These are phyloP conservation scores for Nemania sp. DNA, from an alignment of 2,329 filamentous ascomycete species.

Conservation along the genomic window DNA sequence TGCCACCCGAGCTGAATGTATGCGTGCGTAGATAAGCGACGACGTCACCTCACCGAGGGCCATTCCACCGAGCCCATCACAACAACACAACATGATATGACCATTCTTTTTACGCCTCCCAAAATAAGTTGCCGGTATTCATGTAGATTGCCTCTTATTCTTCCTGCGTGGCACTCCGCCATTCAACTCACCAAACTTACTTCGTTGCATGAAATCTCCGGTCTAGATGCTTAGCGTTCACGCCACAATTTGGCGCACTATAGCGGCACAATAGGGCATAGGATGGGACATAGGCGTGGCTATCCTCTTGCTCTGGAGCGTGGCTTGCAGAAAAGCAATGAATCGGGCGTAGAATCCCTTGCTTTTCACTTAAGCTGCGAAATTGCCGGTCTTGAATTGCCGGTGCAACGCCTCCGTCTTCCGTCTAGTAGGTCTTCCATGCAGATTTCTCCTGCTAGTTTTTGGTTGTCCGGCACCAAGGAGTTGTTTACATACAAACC, in stretches of 20 bases:
- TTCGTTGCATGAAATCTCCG: constrained; percentile 30
- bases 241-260: constrained; percentile 25
- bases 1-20: neutral
- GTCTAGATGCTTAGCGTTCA: neutral
- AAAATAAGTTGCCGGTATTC: neutral
- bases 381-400: neutral
- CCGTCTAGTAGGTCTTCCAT: constrained; percentile 2
- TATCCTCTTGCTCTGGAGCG: neutral
- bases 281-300: too few relatives aligned
- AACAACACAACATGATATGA: neutral
- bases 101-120: constrained; percentile 7
- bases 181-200: neutral
- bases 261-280: constrained; percentile 13
- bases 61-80: constrained; percentile 4
- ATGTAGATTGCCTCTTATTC: neutral
- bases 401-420: neutral
- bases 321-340: constrained; percentile 33
- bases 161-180: neutral
- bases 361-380: neutral
- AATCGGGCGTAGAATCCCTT: constrained; percentile 20
- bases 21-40: neutral
- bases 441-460: constrained; percentile 6
- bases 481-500: neutral
- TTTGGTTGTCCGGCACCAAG: constrained; percentile 6
- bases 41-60: neutral